Base-by-base conservation (phyloP, 257 asterid species). In the Agastache rugosa region DNA sequence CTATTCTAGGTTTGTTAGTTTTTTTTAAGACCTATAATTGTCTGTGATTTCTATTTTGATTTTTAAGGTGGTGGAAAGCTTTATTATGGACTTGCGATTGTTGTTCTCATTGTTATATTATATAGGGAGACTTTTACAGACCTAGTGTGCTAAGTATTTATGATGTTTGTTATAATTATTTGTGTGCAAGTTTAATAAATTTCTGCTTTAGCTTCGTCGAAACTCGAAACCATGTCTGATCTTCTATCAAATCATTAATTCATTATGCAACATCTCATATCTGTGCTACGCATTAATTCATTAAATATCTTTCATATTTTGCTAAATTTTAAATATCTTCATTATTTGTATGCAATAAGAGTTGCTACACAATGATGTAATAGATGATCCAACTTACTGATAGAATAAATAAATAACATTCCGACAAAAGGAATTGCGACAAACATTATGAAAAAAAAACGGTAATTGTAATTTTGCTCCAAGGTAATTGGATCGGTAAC, bases 21-120 rank as follows among this genome's bases (percentile, higher is more conserved):
- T 63, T 72, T 63, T 80, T 39, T 11, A 71, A 77, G 79, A 78
- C 85, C 75, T 68, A 69, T 74, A 67, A 58, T 69, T 79, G 77
- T 70, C 47, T 54, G 63, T 17, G 51, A 19, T 51, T 80, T 70
- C 56, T 54, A 37, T 58, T 69, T 50, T 67, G 72, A 71, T 72
- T 80, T 45, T 34, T 62, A 45, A 53, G 69, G 76, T 72, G 64
- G 63, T 73, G 41, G 68, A 54, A 44, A 63, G 35, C 53, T 45
- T 69, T 60, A 60, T 63, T 64, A 55, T 74, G 71, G 65, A 75
- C 73, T 60, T 39, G 42, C 2, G 3, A 7, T 37, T 37, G 42
- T 7, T 37, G 8, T 37, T 29, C 9, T 58, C 35, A 54, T 20
- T 59, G 11, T 58, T 27, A 6, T 4, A 64, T 65, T 58, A 9